Conservation (phyloP, 148 eudicot genomes). For the Rheum nobile region DNA sequence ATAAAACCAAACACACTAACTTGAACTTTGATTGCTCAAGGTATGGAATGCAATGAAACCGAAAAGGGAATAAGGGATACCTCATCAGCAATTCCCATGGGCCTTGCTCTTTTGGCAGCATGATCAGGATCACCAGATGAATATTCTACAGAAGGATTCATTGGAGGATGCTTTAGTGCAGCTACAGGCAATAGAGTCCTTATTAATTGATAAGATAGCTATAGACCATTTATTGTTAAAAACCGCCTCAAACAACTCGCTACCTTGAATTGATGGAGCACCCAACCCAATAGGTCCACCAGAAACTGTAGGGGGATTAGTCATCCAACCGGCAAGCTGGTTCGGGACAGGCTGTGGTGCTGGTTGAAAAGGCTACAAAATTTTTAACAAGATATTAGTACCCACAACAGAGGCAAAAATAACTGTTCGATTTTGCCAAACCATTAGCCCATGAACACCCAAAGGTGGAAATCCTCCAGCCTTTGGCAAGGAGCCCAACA, state of each 20-base stretch:
- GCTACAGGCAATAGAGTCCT: constrained; percentile 25
- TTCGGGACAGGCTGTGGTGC: constrained; percentile 51
- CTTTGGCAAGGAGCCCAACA: constrained; percentile 57
- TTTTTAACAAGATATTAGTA: constrained; percentile 5
- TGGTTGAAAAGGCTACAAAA: constrained; percentile 73
- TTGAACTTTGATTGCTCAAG: not conserved
- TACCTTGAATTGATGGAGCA: constrained; percentile 69
- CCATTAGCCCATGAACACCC: constrained; percentile 76
- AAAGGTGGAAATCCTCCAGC: constrained; percentile 84
- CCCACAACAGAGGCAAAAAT: constrained; percentile 6
- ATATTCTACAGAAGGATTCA: constrained; percentile 66
- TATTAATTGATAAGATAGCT: not conserved
- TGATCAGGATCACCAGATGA: constrained; percentile 80
- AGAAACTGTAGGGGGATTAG: constrained; percentile 73
- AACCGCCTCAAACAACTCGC: not conserved
- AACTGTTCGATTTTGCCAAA: not conserved
- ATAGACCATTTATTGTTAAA: not conserved
- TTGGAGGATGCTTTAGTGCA: constrained; percentile 75
- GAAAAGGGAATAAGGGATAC: constrained; percentile 19
- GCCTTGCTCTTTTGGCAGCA: constrained; percentile 63
- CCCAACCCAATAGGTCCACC: constrained; percentile 78
- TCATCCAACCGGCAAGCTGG: constrained; percentile 95
- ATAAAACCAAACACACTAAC: not conserved
- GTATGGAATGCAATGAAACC: constrained; percentile 8
- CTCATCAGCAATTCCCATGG: constrained; percentile 62